These are phyloP conservation scores for Metarhizium humberi DNA, from an alignment of 2,329 filamentous ascomycete genomes.

Conservation along the genomic window DNA sequence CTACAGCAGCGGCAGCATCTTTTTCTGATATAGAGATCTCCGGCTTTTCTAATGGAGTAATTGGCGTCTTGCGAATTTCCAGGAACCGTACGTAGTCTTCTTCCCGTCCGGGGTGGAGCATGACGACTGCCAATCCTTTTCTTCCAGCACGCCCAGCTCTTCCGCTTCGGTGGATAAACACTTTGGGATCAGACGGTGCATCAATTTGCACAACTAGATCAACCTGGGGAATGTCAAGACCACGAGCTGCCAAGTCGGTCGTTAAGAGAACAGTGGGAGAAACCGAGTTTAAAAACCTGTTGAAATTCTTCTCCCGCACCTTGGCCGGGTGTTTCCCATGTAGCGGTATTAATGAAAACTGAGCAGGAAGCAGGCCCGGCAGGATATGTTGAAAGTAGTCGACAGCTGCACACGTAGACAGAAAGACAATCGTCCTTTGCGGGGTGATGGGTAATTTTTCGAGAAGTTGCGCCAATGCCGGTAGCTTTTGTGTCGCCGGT, in stretches of 20 bases:
- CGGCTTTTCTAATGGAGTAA: constrained; percentile 52
- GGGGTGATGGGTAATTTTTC: constrained; percentile 61
- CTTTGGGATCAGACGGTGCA: constrained; percentile 76
- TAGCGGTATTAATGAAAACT: constrained; percentile 65
- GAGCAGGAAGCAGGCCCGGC: constrained; percentile 58
- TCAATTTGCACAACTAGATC: constrained; percentile 88
- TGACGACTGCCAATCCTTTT: constrained; percentile 73
- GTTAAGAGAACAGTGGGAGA: constrained; percentile 77
- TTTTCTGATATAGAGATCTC: constrained; percentile 46
- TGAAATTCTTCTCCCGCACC: constrained; percentile 81
- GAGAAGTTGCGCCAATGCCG: constrained; percentile 62
- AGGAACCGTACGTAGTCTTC: constrained; percentile 87
- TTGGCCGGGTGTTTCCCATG: constrained; percentile 89
- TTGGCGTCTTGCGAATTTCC: constrained; percentile 77
- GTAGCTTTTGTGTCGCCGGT: constrained; percentile 71
- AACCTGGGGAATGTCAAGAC: constrained; percentile 84
- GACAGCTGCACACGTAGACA: constrained; percentile 89
- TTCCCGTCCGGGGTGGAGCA: constrained; percentile 77
- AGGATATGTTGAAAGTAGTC: constrained; percentile 87
- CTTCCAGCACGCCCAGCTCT: constrained; percentile 83
- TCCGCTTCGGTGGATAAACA: constrained; percentile 88
- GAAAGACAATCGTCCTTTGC: constrained; percentile 80
- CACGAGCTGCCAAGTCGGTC: constrained; percentile 84
- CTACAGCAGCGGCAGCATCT: constrained; percentile 49
- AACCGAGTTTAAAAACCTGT: constrained; percentile 65